These are phyloP conservation scores for Colletotrichum phormii DNA, from an alignment of 2,329 filamentous ascomycete genomes.

Conservation along the genomic window DNA sequence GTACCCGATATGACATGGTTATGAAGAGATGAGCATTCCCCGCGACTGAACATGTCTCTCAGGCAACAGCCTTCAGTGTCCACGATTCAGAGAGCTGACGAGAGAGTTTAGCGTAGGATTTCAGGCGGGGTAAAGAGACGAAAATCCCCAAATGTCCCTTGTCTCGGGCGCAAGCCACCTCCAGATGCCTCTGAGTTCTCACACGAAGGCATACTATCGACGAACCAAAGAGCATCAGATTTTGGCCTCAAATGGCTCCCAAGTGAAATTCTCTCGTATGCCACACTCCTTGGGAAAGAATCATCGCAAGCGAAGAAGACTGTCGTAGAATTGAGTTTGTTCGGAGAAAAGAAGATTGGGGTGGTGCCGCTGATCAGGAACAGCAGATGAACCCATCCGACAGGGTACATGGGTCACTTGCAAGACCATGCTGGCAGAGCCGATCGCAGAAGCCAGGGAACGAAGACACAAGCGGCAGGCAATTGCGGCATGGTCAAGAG, in stretches of 20 bases:
- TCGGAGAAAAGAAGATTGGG: neutral
- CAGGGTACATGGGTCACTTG: neutral
- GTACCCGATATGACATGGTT: neutral
- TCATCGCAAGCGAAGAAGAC: neutral
- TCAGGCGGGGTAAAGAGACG: neutral
- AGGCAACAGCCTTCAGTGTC: neutral
- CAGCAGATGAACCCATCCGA: neutral
- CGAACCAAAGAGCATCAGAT: neutral
- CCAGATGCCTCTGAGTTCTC: neutral
- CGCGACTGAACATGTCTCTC: neutral
- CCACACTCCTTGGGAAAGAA: neutral
- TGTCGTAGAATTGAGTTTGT: neutral
- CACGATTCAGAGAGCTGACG: neutral
- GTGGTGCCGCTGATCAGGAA: neutral
- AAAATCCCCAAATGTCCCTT: neutral
- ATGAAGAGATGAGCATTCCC: neutral
- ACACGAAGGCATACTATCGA: neutral
- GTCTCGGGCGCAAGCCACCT: neutral
- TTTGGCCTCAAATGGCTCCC: neutral
- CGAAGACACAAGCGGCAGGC: neutral
- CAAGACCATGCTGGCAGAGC: neutral
- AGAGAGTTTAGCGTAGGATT: neutral
- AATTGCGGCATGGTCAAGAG: neutral
- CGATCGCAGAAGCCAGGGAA: neutral
- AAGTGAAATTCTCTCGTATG: too few species aligned